Percentiles rank a stretch among this genome's conserved stretches.
phyloP scores from a whole-genome alignment of 352 stramenopile genomes.

The Globisporangium paddicum region DNA sequence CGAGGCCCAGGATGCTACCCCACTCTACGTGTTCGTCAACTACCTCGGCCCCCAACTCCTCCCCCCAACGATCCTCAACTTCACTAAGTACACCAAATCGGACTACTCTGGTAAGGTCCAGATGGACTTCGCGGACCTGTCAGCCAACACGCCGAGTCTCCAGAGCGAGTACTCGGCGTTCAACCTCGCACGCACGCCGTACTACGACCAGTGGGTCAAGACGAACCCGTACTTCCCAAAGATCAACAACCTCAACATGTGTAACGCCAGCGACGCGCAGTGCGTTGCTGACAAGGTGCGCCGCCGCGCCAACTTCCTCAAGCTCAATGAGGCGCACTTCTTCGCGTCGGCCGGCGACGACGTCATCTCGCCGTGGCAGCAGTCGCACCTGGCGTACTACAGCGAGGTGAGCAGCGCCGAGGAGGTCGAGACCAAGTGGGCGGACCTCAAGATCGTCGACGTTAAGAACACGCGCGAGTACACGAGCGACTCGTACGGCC shows the following conservation, averaged over 20 bases:
- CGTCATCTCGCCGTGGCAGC: slow-evolving; percentile 31
- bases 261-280: slow-evolving; percentile 12
- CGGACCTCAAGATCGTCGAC: slow-evolving; percentile 17
- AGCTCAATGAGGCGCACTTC: slow-evolving; percentile 31
- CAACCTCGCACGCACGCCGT: slow-evolving; percentile 22
- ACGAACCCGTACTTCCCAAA: slow-evolving; percentile 19
- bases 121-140: slow-evolving; percentile 18
- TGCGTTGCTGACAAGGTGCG: slow-evolving; percentile 17
- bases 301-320: slow-evolving; percentile 28
- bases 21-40: slow-evolving; percentile 14
- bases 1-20: slow-evolving; percentile 14
- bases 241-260: slow-evolving; percentile 28
- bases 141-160: slow-evolving; percentile 8
- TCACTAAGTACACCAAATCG: slow-evolving; percentile 20
- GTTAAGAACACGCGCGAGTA: slow-evolving; percentile 37
- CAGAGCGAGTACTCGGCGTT: slow-evolving; percentile 21
- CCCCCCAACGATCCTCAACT: slow-evolving; percentile 21
- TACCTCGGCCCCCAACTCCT: slow-evolving; percentile 19
- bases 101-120: slow-evolving; percentile 27
- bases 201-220: slow-evolving; percentile 12
- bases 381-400: slow-evolving; percentile 29
- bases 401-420: slow-evolving; percentile 20
- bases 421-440: slow-evolving; percentile 25
- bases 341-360: slow-evolving; percentile 40
- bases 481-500: slow-evolving; percentile 29